Percentiles rank a stretch among this genome's conserved stretches.
Conservation (phyloP, 495 filamentous ascomycete species). For the Neurospora hispaniola region DNA sequence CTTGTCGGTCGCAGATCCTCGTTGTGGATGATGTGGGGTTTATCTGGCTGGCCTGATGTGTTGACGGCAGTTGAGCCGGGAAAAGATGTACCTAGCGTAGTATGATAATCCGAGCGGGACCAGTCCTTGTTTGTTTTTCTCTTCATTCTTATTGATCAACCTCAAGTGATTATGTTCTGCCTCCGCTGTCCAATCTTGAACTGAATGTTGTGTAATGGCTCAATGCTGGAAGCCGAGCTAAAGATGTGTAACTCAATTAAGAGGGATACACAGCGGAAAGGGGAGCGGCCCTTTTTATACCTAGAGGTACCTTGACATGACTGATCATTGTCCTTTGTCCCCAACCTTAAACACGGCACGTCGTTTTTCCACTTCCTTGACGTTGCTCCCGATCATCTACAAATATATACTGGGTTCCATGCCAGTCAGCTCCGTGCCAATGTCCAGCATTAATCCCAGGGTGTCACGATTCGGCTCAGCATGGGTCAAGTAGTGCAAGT, state of each 20-base stretch:
- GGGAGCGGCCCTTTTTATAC: background rate
- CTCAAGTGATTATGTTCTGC: background rate
- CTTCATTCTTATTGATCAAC: background rate
- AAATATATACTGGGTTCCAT: background rate
- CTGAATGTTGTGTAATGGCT: too few relatives aligned
- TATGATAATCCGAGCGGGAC: background rate
- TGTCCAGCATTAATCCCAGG: background rate
- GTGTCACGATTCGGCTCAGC: background rate
- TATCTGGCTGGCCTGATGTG: background rate
- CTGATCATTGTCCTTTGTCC: background rate
- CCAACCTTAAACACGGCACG: background rate
- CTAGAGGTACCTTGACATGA: background rate
- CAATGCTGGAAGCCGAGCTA: too few relatives aligned
- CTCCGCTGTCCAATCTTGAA: too few relatives aligned
- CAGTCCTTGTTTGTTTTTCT: background rate
- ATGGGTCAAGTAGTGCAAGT: too few relatives aligned
- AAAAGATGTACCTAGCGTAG: background rate
- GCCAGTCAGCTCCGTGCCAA: background rate
- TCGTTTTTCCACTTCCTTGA: background rate
- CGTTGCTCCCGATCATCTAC: background rate
- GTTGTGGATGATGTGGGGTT: background rate
- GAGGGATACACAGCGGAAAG: too few relatives aligned
- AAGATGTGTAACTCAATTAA: background rate
- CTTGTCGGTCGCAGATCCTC: background rate
- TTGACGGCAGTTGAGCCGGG: background rate